phyloP scores from a whole-genome alignment of 768 basidiomycete species.

The Coprinopsis strossmayeri region DNA sequence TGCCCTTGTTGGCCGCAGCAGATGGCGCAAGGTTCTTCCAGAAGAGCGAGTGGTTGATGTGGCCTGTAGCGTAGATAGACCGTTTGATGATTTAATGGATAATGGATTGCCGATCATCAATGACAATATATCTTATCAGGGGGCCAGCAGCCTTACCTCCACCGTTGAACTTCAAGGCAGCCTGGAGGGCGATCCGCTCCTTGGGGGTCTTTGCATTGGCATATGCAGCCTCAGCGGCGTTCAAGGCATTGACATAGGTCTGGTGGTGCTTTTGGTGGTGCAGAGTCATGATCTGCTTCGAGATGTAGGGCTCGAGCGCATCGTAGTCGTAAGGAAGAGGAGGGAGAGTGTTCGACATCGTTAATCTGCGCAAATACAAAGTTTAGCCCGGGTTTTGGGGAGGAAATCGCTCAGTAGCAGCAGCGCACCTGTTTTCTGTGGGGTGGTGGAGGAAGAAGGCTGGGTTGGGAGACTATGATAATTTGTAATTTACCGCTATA shows the following conservation, averaged over 20 bases:
- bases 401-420: no score
- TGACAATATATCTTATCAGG: constrained; percentile 5
- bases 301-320: constrained; percentile 94
- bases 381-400: background rate
- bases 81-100: no score
- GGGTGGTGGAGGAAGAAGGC: background rate
- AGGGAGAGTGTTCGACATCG: constrained; percentile 46
- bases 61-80: constrained; percentile 52
- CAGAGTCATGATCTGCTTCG: constrained; percentile 85
- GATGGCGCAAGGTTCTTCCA: constrained; percentile 89
- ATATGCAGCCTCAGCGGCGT: constrained; percentile 80
- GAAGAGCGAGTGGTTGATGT: constrained; percentile 94
- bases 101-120: no score
- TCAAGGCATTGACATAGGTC: constrained; percentile 89
- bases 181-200: constrained; percentile 81
- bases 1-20: constrained; percentile 42
- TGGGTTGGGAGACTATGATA: background rate
- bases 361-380: background rate
- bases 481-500: background rate
- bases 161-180: constrained; percentile 93
- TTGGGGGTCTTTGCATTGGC: constrained; percentile 61
- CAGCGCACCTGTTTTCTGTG: no score
- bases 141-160: constrained; percentile 54
- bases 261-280: constrained; percentile 97
- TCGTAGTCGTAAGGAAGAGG: constrained; percentile 74